These are phyloP conservation scores for Termitomyces sp. DNA, from an alignment of 768 basidiomycete species.

Conservation along the genomic window DNA sequence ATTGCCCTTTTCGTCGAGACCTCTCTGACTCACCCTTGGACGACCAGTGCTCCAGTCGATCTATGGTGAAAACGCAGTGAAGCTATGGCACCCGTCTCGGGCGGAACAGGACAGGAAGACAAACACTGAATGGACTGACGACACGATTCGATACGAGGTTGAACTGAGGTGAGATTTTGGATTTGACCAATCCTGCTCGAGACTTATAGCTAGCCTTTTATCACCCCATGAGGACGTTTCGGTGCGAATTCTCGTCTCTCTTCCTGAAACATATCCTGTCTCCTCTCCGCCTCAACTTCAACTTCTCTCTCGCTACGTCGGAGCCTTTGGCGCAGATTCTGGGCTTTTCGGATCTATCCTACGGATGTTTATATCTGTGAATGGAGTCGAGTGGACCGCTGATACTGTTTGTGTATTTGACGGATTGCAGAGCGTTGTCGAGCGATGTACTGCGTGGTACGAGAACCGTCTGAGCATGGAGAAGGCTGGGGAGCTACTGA, in stretches of 20 bases:
- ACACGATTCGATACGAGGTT: conserved; percentile 61
- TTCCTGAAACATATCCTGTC: conserved; percentile 60
- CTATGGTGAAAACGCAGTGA: conserved; percentile 67
- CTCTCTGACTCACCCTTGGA: neutral
- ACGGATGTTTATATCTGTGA: conserved; percentile 74
- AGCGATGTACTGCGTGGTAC: conserved; percentile 68
- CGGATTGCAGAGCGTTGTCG: conserved; percentile 73
- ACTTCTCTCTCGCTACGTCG: conserved; percentile 80
- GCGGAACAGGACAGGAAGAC: conserved; percentile 16
- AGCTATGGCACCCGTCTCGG: conserved; percentile 46
- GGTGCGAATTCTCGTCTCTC: conserved; percentile 53
- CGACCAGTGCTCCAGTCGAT: conserved; percentile 72
- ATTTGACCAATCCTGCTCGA: conserved; percentile 8
- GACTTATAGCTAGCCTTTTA: conserved; percentile 42
- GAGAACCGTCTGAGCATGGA: conserved; percentile 56
- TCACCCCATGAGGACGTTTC: conserved; percentile 49
- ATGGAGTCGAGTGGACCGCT: conserved; percentile 72
- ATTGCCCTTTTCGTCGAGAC: neutral
- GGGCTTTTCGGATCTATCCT: conserved; percentile 73
- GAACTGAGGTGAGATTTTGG: conserved; percentile 50
- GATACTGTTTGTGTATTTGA: conserved; percentile 85
- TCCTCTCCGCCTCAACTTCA: conserved; percentile 76
- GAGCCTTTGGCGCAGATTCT: conserved; percentile 72
- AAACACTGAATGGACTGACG: conserved; percentile 17
- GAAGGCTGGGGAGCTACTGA: conserved; percentile 48